Percentiles rank a stretch among this genome's conserved stretches.
phyloP scores from a whole-genome alignment of 2,329 filamentous ascomycete genomes.

The Diaporthe ilicicola region DNA sequence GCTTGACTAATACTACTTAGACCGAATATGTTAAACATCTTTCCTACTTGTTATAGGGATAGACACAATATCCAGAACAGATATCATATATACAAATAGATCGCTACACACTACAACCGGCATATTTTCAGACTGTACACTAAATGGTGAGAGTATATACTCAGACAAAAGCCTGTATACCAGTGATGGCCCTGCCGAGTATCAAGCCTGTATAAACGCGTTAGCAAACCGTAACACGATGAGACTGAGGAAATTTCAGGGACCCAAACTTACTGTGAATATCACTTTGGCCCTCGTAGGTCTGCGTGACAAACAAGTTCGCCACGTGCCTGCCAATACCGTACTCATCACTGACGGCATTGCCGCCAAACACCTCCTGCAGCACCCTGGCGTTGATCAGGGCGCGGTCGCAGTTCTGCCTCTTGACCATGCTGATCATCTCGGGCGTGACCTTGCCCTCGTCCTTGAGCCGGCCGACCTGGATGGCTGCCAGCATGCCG shows the following conservation, averaged over 20 bases:
- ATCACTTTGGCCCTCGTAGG: slow-evolving; percentile 97
- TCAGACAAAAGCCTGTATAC: slow-evolving; percentile 81
- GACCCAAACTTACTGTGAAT: slow-evolving; percentile 79
- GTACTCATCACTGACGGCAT: slow-evolving; percentile 98
- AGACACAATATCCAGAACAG: neutral
- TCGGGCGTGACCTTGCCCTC: slow-evolving; percentile 87
- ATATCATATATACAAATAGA: neutral
- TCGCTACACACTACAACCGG: neutral
- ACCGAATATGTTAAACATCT: neutral
- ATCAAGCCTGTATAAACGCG: slow-evolving; percentile 64
- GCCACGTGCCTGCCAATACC: slow-evolving; percentile 93
- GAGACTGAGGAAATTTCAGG: slow-evolving; percentile 22
- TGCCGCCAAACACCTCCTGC: slow-evolving; percentile 97
- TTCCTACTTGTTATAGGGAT: neutral
- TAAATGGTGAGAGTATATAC: neutral
- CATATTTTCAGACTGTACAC: neutral
- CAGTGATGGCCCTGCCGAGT: slow-evolving; percentile 72
- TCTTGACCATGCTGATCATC: slow-evolving; percentile 97
- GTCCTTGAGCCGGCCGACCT: slow-evolving; percentile 94
- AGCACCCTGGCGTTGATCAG: slow-evolving; percentile 80
- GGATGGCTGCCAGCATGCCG: slow-evolving; percentile 87
- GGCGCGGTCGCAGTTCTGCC: slow-evolving; percentile 95
- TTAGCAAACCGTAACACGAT: slow-evolving; percentile 38
- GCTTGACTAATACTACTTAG: neutral
- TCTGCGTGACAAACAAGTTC: slow-evolving; percentile 96